A percentile compares a stretch with the other conserved stretches of the same genome.
phyloP scores from a whole-genome alignment of 2,329 filamentous ascomycete species.

The Scopulariopsis brevicaulis region DNA sequence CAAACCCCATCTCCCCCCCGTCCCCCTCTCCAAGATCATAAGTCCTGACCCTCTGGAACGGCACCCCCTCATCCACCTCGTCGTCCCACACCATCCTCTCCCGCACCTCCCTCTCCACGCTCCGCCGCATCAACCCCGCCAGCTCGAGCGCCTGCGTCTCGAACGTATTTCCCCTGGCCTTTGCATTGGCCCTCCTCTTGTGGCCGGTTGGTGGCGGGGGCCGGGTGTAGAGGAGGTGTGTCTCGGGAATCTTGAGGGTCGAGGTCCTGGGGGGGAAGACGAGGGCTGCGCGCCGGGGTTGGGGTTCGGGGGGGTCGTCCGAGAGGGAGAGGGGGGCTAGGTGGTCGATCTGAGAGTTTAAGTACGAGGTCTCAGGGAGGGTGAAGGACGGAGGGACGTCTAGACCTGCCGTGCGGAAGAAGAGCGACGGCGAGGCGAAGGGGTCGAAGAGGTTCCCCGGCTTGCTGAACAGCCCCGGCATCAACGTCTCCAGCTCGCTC shows the following conservation, averaged over 20 bases:
- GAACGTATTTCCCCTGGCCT: constrained; percentile 27
- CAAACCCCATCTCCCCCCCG: constrained; percentile 1
- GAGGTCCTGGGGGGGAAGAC: constrained; percentile 35
- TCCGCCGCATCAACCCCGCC: constrained; percentile 33
- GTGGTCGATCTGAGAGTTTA: constrained; percentile 6
- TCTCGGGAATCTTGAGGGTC: constrained; percentile 34
- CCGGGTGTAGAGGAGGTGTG: constrained; percentile 34
- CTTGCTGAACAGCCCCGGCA: constrained; percentile 31
- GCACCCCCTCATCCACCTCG: constrained; percentile 3
- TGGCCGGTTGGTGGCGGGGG: constrained; percentile 10
- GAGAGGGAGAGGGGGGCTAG: constrained; percentile 3
- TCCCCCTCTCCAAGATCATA: constrained; percentile 21
- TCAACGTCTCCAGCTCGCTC: neutral
- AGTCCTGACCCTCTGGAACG: neutral
- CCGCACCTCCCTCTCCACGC: constrained; percentile 33
- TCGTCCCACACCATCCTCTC: constrained; percentile 29
- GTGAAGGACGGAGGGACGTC: constrained; percentile 32
- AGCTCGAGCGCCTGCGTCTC: constrained; percentile 33
- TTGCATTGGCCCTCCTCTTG: constrained; percentile 10
- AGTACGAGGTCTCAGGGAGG: constrained; percentile 10
- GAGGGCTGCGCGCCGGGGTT: constrained; percentile 25
- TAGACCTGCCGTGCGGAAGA: constrained; percentile 43
- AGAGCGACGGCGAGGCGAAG: constrained; percentile 45
- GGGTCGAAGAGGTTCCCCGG: constrained; percentile 44
- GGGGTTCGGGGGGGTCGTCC: constrained; percentile 2